Base-by-base conservation (phyloP, 2,329 filamentous ascomycete species). In the Fusarium coffeatum region DNA sequence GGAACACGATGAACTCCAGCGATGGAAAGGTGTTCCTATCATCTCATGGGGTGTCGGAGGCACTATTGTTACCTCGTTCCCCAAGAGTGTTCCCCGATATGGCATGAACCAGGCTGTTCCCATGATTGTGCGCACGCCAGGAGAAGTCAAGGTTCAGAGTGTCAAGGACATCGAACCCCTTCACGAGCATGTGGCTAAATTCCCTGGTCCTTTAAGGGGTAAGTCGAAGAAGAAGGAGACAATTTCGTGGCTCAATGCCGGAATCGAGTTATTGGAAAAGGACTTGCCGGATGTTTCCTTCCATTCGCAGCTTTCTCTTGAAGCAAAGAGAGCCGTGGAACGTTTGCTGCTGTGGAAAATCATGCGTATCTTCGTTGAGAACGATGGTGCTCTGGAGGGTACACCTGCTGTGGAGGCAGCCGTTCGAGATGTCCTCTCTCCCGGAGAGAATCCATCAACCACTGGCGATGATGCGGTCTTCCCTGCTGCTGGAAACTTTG, bases 181-280 rank as follows among this genome's bases (percentile, higher is more conserved):
- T 11, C 84, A 88, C 25, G 93, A 96, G 34, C 87, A 90, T 4
- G 82, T 96, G 50, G 86, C 89, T 20, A 93, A 90, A 72, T 98
- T 98, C 75, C 96, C 96, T 0, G 96, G 96, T 0, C 96, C 97
- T 5, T 83, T 99, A 28, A 94, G 92, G 79, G 87, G 90, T 42
- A 98, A 98, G 77, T 89, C 90, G 3, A 98, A 97, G 85, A 99
- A 99, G 85, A 99, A 98, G 83, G 95, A 99, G 57, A 88, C 93
- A 0, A 74, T 94, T 45, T 80, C 88, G 3, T 99, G 97, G 96
- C 84, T 99, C 46, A 87, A 86, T 7, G 83, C 87, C 63, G 93
- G 91, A 55, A 95, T 98, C 59, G 90, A 93, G 40, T 83, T 83
- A 1, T 81, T 98, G 37, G 93, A 97, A 76, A 87, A 84, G 73